Conservation (phyloP, 805 yeast species). For the Starmera quercuum region DNA sequence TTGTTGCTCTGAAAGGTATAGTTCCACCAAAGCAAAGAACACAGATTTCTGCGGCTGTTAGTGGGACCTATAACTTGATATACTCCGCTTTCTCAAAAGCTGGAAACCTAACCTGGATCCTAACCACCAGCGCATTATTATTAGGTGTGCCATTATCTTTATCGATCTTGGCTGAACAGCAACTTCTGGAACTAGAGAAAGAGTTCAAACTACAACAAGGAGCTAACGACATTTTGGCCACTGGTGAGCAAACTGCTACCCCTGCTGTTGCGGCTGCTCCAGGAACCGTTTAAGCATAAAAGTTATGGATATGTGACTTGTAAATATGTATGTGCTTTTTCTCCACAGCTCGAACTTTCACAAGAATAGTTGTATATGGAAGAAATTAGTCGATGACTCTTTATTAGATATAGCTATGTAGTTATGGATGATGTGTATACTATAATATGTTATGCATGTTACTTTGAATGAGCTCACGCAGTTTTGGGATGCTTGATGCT, state of each 20-base stretch:
- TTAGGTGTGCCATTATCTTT: constrained; percentile 90
- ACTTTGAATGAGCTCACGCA: constrained; percentile 12
- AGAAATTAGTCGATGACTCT: too few relatives aligned
- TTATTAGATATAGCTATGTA: too few relatives aligned
- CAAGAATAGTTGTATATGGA: too few relatives aligned
- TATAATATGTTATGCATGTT: too few relatives aligned
- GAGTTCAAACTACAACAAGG: constrained; percentile 78
- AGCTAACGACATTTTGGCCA: constrained; percentile 66
- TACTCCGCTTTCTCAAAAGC: constrained; percentile 45
- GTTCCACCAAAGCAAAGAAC: constrained; percentile 83
- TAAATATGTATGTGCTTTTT: too few relatives aligned
- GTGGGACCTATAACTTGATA: constrained; percentile 30
- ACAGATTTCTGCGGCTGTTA: constrained; percentile 25
- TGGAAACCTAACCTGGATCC: constrained; percentile 77
- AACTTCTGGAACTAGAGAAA: constrained; percentile 88
- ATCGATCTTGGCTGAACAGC: constrained; percentile 87
- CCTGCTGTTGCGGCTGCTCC: constrained; percentile 22
- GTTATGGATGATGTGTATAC: too few relatives aligned
- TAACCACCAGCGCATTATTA: constrained; percentile 75
- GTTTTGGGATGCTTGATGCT: constrained; percentile 73
- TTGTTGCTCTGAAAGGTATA: constrained; percentile 86
- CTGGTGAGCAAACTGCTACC: constrained; percentile 46
- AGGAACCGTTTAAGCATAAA: too few relatives aligned
- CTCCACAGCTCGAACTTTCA: too few relatives aligned
- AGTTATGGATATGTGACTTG: too few relatives aligned